These are phyloP conservation scores for Eremochloa ophiuroides DNA, from an alignment of 176 grass and related monocot species.

Conservation along the genomic window DNA sequence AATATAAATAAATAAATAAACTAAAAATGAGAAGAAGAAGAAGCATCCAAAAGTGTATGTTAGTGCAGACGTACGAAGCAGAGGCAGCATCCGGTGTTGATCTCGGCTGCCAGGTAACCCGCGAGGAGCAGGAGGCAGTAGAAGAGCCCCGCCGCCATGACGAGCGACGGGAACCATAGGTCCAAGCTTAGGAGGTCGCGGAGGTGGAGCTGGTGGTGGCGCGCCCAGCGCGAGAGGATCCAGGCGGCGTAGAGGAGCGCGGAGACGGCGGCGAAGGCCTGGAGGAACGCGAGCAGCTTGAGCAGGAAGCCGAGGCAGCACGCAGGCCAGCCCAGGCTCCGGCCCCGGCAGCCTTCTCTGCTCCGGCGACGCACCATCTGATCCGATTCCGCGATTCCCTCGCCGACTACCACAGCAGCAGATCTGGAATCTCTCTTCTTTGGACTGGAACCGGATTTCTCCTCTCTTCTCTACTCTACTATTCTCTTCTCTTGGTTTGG, in stretches of 20 bases:
- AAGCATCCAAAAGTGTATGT: too few species aligned
- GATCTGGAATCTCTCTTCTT: neutral
- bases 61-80: slow-evolving; percentile 13
- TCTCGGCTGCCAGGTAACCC: slow-evolving; percentile 55
- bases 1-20: too few species aligned
- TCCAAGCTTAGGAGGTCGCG: slow-evolving; percentile 34
- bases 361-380: slow-evolving; percentile 25
- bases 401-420: too few species aligned
- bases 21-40: too few species aligned
- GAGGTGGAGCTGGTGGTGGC: slow-evolving; percentile 35
- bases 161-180: slow-evolving; percentile 46
- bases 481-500: too few species aligned
- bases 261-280: slow-evolving; percentile 54
- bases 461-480: too few species aligned
- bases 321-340: neutral
- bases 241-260: slow-evolving; percentile 48
- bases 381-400: too few species aligned
- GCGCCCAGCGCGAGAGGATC: slow-evolving; percentile 53
- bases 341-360: neutral
- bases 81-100: slow-evolving; percentile 44
- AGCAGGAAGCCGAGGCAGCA: slow-evolving; percentile 46
- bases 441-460: too few species aligned
- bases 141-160: slow-evolving; percentile 40
- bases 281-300: slow-evolving; percentile 60
- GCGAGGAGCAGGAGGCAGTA: slow-evolving; percentile 45